Conservation (phyloP, 208 protist genomes). For the Acanthamoeba triangularis region DNA sequence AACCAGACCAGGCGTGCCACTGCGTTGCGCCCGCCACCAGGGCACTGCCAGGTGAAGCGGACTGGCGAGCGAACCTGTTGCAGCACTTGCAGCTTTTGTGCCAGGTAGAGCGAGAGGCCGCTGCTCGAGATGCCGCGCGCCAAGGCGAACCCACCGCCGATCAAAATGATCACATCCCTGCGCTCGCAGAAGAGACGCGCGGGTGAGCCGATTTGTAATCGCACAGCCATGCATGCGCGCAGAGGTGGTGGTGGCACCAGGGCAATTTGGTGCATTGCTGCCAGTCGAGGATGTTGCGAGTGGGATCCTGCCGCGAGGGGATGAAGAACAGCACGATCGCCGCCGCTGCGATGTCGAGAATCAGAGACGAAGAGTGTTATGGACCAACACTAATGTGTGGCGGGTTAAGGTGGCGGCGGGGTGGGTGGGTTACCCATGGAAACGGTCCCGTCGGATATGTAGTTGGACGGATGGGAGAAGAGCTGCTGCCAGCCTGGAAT, state of each 20-base stretch:
- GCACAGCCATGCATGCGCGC: no score
- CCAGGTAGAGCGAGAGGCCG: slow-evolving; percentile 63
- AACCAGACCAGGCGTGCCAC: neutral
- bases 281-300: slow-evolving; percentile 68
- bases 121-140: neutral
- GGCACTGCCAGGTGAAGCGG: neutral
- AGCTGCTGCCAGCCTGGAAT: slow-evolving; percentile 52
- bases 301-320: neutral
- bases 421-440: slow-evolving; percentile 36
- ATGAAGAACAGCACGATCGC: slow-evolving; percentile 53
- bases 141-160: slow-evolving; percentile 61
- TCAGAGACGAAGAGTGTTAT: no score
- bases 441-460: slow-evolving; percentile 38
- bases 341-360: no score
- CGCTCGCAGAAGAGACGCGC: no score
- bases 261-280: slow-evolving; percentile 10
- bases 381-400: no score
- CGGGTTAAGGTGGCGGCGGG: neutral
- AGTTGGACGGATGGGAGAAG: neutral
- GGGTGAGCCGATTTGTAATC: neutral
- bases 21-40: no score
- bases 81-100: slow-evolving; percentile 25
- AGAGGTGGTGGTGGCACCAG: slow-evolving; percentile 36
- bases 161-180: slow-evolving; percentile 66
- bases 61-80: neutral